phyloP scores from a whole-genome alignment of 176 grass and related monocot species.

The Eleusine coracana region DNA sequence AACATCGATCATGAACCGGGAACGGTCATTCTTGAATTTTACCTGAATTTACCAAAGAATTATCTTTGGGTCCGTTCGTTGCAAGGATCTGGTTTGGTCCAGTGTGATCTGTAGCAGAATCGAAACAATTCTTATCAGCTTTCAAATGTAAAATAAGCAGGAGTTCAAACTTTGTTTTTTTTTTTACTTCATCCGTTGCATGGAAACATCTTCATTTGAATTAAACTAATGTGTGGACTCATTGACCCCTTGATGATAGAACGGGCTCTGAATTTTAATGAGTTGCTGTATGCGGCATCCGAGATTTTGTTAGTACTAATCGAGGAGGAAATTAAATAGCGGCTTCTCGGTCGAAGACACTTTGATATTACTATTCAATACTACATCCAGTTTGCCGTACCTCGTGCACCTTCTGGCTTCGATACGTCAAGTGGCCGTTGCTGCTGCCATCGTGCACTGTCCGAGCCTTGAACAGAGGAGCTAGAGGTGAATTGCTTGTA shows the following conservation, averaged over 20 bases:
- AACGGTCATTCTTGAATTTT: background rate
- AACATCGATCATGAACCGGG: no score
- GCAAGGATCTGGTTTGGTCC: slow-evolving; percentile 4
- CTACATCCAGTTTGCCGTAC: background rate
- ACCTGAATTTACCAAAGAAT: slow-evolving; percentile 19
- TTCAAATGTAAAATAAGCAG: background rate
- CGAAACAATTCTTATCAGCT: background rate
- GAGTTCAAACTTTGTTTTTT: no score
- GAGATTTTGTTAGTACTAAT: slow-evolving; percentile 5
- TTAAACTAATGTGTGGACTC: background rate
- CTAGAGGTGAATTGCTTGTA: background rate
- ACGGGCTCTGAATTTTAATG: background rate
- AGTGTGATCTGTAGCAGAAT: slow-evolving; percentile 21
- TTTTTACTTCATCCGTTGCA: no score
- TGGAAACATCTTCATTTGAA: no score
- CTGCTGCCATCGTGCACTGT: slow-evolving; percentile 11
- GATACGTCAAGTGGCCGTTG: background rate
- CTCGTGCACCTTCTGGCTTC: slow-evolving; percentile 9
- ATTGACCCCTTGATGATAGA: background rate
- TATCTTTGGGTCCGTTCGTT: slow-evolving; percentile 14
- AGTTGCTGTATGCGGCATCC: background rate
- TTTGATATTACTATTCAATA: background rate
- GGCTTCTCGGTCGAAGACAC: background rate
- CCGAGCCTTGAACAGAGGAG: slow-evolving; percentile 24
- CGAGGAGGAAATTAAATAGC: slow-evolving; percentile 1